Evolutionary conservation across 495 filamentous ascomycete genomes (phyloP).

Genomic region (Neurospora sp.): DNA sequence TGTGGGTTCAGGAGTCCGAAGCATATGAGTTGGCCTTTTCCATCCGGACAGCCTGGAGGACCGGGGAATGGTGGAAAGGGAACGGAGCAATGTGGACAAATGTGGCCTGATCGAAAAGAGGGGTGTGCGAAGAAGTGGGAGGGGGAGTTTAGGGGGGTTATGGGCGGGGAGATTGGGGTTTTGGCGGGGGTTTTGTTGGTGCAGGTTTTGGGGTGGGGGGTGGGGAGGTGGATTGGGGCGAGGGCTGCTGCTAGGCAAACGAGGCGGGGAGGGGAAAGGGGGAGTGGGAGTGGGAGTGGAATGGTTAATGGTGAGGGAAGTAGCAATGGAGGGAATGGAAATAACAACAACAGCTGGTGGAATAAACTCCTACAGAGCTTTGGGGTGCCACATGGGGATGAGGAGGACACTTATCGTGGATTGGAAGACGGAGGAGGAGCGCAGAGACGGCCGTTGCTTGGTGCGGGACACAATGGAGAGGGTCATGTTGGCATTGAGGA

Average conservation of each 20-base stretch:
- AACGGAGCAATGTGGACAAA: background rate
- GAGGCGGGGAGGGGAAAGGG: background rate
- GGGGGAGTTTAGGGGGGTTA: background rate
- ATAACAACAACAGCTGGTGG: background rate
- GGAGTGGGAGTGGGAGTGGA: background rate
- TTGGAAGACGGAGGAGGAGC: background rate
- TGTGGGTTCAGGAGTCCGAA: constrained; percentile 48
- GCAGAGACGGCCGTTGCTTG: background rate
- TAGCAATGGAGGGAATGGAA: background rate
- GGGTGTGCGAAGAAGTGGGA: constrained; percentile 7
- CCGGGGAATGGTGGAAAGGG: background rate
- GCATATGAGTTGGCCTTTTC: constrained; percentile 53
- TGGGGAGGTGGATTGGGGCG: background rate
- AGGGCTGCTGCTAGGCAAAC: background rate
- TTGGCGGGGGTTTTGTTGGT: constrained; percentile 3
- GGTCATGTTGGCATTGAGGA: background rate
- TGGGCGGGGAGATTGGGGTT: constrained; percentile 6
- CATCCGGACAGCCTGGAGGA: background rate
- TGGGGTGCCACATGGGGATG: background rate
- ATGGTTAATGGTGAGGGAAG: background rate
- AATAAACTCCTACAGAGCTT: background rate
- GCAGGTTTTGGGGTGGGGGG: constrained; percentile 5
- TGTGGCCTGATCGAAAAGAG: constrained; percentile 2
- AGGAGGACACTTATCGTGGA: background rate
- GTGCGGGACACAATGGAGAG: background rate